Evolutionary conservation across 331 rosid species (phyloP), one percentile per base, ranked within the genome.

Genomic region (Ulmus americana): DNA sequence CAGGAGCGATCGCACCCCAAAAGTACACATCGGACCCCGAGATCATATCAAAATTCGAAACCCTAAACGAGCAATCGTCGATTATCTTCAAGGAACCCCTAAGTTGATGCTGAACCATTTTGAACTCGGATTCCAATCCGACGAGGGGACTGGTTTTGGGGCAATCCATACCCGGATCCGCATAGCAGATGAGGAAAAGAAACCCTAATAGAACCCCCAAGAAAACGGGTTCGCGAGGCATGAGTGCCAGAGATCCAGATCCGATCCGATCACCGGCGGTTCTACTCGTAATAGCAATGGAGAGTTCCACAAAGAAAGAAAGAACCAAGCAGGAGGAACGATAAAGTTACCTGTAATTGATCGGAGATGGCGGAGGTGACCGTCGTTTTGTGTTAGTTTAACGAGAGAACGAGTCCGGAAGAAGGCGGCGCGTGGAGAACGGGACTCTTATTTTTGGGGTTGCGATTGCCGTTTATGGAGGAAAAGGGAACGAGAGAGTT

Each of bases 61-160:
- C 94, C 88, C 84, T 70, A 80, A 91, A 91, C 12, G 90, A 81
- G 57, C 95, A 91, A 80, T 81, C 95, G 63, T 91, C 86, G 38
- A 78, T 52, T 39, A 91, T 69, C 48, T 72, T 80, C 6, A 91
- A 18, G 1, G 66, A 63, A 46, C 97, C 97, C 67, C 97, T 71
- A n/a, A 91, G 82, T 61, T 91, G 97, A 59, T 86, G 97, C 64
- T 88, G 97, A 43, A 86, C 84, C 97, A 91, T 84, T 58, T 62
- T 16, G 77, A 91, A 85, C 3, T 84, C 87, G 39, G 77, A 71
- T 53, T 77, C 80, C 22, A 52, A 80, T 74, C 73, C 70, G 38
- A 81, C 79, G 12, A 83, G 18, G 8, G 81, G 59, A 61, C 78
- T 81, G 64, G 64, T 57, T 42, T 79, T 76, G 49, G 76, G 20